Evolutionary conservation across 805 yeast genomes (phyloP).

Genomic region (Starmerella bacillaris): DNA sequence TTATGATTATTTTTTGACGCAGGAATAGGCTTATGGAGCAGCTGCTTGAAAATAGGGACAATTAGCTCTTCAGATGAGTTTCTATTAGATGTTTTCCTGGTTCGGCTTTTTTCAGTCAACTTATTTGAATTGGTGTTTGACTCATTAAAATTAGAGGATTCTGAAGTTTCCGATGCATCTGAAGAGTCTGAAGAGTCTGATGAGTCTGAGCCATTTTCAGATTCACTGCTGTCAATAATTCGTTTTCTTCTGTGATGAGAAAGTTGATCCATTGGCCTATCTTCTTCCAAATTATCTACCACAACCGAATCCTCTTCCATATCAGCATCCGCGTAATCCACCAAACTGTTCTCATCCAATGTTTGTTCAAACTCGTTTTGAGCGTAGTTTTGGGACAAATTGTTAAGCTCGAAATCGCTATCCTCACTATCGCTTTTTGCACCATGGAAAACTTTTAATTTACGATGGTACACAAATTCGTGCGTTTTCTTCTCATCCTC

Average conservation of each 20-base stretch:
- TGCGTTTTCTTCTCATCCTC: constrained; percentile 7
- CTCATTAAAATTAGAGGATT: constrained; percentile 4
- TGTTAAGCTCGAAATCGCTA: constrained; percentile 7
- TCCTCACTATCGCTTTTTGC: constrained; percentile 15
- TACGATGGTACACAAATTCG: constrained; percentile 8
- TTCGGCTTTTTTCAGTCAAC: neutral
- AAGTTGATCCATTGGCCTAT: neutral
- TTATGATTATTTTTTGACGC: constrained; percentile 1
- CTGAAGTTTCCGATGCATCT: too few relatives aligned
- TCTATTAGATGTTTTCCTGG: neutral
- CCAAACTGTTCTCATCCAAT: neutral
- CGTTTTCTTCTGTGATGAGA: neutral
- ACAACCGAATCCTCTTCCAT: neutral
- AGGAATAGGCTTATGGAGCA: constrained; percentile 3
- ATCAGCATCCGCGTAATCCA: neutral
- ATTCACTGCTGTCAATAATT: too few relatives aligned
- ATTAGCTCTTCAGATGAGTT: neutral
- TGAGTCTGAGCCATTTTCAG: too few relatives aligned
- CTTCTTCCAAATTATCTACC: neutral
- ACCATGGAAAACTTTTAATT: constrained; percentile 9
- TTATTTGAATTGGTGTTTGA: constrained; percentile 1
- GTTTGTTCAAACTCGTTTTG: constrained; percentile 3
- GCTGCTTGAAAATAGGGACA: neutral
- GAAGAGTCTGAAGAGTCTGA: too few relatives aligned
- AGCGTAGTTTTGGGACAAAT: too few relatives aligned